These are phyloP conservation scores for Botrytis fragariae DNA, from an alignment of 2,329 filamentous ascomycete species.

Conservation along the genomic window DNA sequence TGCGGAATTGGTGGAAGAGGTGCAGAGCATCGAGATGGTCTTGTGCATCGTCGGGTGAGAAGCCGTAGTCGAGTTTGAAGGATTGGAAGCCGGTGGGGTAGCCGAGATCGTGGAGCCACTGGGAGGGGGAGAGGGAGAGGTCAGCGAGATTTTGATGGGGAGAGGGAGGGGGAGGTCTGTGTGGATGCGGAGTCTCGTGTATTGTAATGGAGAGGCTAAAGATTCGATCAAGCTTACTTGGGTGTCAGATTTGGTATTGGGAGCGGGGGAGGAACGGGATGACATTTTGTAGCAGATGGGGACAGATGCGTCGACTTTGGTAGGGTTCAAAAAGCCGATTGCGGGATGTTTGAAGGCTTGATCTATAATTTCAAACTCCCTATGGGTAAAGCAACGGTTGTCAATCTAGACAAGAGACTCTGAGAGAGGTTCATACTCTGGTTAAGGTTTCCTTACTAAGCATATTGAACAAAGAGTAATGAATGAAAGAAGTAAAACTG, in stretches of 20 bases:
- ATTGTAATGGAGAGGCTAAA: not conserved
- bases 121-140: too few species aligned
- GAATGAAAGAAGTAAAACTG: not conserved
- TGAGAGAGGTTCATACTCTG: not conserved
- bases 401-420: not conserved
- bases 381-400: not conserved
- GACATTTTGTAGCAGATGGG: not conserved
- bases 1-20: not conserved
- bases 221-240: not conserved
- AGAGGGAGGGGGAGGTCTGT: not conserved
- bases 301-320: too few species aligned
- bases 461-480: not conserved
- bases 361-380: not conserved
- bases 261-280: not conserved
- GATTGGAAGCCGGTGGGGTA: not conserved
- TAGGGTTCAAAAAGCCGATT: too few species aligned
- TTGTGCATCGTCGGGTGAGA: not conserved
- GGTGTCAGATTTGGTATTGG: not conserved
- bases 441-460: not conserved
- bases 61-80: conserved; percentile 3
- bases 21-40: not conserved
- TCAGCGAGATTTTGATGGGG: not conserved
- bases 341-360: not conserved
- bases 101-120: not conserved
- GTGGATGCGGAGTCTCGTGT: not conserved